phyloP scores from a whole-genome alignment of 768 basidiomycete genomes.

The Omphalotus guepiniiformis region DNA sequence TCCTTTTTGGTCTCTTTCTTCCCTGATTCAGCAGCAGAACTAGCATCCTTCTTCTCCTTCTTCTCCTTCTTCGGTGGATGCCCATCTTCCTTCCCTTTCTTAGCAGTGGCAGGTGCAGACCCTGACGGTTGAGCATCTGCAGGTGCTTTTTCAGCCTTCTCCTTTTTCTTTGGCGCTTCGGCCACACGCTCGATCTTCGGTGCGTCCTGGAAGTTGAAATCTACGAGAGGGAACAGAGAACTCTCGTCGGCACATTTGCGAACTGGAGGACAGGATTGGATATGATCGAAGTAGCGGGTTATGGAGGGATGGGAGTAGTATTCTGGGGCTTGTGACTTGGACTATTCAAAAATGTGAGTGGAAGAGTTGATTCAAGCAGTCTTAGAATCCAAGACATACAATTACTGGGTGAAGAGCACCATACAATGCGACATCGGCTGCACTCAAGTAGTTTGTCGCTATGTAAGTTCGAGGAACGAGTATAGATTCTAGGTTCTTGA shows the following conservation, averaged over 20 bases:
- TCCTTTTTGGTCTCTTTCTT: constrained; percentile 35
- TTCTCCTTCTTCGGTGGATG: constrained; percentile 59
- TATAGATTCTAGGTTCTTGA: constrained; percentile 66
- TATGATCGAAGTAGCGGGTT: constrained; percentile 93
- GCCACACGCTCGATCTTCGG: constrained; percentile 71
- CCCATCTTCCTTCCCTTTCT: constrained; percentile 41
- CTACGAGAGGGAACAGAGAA: constrained; percentile 51
- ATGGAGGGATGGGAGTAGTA: constrained; percentile 79
- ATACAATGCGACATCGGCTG: constrained; percentile 89
- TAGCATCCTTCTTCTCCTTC: constrained; percentile 53
- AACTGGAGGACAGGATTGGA: constrained; percentile 71
- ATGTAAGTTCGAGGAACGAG: constrained; percentile 80
- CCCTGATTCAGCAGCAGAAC: constrained; percentile 27
- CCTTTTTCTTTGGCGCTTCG: constrained; percentile 75
- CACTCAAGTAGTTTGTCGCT: constrained; percentile 79
- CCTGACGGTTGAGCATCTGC: constrained; percentile 19
- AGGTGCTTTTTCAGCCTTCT: constrained; percentile 37
- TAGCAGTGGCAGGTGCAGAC: constrained; percentile 24
- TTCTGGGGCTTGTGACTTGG: constrained; percentile 63
- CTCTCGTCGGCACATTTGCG: constrained; percentile 48
- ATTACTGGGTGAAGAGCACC: constrained; percentile 80
- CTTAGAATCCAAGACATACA: constrained; percentile 43
- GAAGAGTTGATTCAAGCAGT: background rate
- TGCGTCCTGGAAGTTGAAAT: constrained; percentile 72
- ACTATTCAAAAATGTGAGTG: constrained; percentile 36